phyloP scores from a whole-genome alignment of 2,329 filamentous ascomycete genomes.

The Lithohypha guttulata region DNA sequence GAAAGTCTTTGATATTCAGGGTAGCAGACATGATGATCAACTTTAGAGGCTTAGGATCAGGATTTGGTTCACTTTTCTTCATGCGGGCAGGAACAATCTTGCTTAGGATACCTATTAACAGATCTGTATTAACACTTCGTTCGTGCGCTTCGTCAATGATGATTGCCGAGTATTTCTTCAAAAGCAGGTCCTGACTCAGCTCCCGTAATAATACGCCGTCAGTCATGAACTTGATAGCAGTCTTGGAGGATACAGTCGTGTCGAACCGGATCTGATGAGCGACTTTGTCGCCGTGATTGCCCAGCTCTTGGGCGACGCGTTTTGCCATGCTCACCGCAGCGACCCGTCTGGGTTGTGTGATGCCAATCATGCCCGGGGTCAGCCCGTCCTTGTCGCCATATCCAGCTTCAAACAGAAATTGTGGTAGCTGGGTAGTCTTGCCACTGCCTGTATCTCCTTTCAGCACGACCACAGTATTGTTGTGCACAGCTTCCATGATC shows the following conservation, averaged over 20 bases:
- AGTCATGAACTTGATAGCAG: constrained; percentile 97
- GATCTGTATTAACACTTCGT: constrained; percentile 93
- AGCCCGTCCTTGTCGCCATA: constrained; percentile 70
- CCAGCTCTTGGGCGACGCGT: constrained; percentile 77
- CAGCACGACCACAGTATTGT: constrained; percentile 78
- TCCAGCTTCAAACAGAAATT: constrained; percentile 89
- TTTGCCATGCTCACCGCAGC: constrained; percentile 95
- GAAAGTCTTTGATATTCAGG: constrained; percentile 79
- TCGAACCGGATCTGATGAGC: constrained; percentile 96
- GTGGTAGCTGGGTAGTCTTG: constrained; percentile 94
- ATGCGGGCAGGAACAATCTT: constrained; percentile 76
- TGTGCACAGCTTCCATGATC: constrained; percentile 95
- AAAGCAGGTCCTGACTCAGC: constrained; percentile 74
- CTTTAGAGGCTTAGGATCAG: constrained; percentile 67
- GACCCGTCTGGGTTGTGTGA: constrained; percentile 89
- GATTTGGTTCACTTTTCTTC: constrained; percentile 61
- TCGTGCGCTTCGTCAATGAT: constrained; percentile 97
- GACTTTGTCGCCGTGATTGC: constrained; percentile 63
- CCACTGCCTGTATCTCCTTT: constrained; percentile 94
- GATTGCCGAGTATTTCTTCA: constrained; percentile 84
- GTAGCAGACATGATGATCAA: constrained; percentile 98
- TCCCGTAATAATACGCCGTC: constrained; percentile 91
- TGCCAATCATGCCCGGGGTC: constrained; percentile 82
- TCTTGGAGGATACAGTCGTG: constrained; percentile 65
- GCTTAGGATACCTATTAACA: constrained; percentile 93